Base-by-base conservation (phyloP, 1,284 basidiomycete genomes). In the Tremellales sp. region DNA sequence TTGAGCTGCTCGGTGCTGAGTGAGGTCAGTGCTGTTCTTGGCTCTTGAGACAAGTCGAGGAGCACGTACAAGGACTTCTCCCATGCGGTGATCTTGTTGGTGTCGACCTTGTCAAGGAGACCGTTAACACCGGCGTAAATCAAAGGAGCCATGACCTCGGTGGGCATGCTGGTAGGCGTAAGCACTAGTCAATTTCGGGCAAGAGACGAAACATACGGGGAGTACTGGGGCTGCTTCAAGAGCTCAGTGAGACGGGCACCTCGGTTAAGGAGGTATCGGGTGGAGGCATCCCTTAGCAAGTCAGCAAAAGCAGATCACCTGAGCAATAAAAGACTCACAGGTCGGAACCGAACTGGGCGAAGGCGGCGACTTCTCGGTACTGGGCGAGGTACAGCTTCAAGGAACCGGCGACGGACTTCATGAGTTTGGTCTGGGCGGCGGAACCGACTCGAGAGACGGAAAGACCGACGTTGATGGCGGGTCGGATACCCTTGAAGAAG, bases 371-470 rank as follows among this genome's bases (percentile, higher is more conserved):
- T 82, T 98, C 94, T 88, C 94, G 93, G 83, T 97, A 98, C 78
- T 98, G 94, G 47, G 94, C 94, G 62, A 98, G 89, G 84, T 97
- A 97, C 48, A 98, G 84, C 82, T 98, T 98, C 70, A 97, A 85
- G 60, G 93, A 97, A 84, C 94, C 94, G 66, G 94, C 93, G 70
- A 97, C 97, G 81, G 96, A 90, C 87, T 97, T 98, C 92, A 97
- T 96, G 79, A 96, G 90, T 82, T 94, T 91, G 71, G 92, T 97
- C 82, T 98, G 94, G 72, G 94, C 94, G 71, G 94, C 93, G 46
- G 94, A 97, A 75, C 94, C 94, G 81, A 98, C 94, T 85, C 94
- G 94, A 60, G 94, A 98, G 66, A 98, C 94, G 57, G 94, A 98
- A 58, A 98, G 89, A 94, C 94, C 94, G 82, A 98, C 94, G 81